Evolutionary conservation across 345 rosid species (phyloP), one percentile per base, ranked within the genome.

Genomic region (Chamaenerion angustifolium): DNA sequence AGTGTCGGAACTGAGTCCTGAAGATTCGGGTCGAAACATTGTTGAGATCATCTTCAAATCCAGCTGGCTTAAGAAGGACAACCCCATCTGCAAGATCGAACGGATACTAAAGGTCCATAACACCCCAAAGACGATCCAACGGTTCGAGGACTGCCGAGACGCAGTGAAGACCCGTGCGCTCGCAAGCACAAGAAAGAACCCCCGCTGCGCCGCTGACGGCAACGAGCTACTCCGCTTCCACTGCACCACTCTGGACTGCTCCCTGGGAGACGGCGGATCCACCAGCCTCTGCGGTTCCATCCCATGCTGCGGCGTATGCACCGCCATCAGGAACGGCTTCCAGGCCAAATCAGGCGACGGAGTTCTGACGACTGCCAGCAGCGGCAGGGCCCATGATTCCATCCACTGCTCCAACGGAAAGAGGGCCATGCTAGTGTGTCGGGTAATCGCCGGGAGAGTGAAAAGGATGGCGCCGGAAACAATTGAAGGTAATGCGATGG

Each of bases 11-110:
- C 66, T 84, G 57, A 74, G 80, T 42, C 68, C 78, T 1, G 83
- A 76, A 51, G 94, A 84, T 54, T 76, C 88, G 44, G 81, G 94
- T 83, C 80, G 81, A 81, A 78, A 81, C 80, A 81, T 84, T 57
- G 88, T 80, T 65, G 94, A 84, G 63, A 84, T 84, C 72, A 84
- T 83, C 59, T 84, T 84, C 78, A 83, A 84, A 43, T 84, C 94
- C 52, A 84, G 94, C 72, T 80, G 94, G 94, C 61, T 84, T 43
- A 84, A 78, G 75, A 80, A 80, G 58, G 69, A 80, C 52, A 46
- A 70, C 12, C 80, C 94, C 12, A 55, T 79, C 57, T 81, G 83
- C 72, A 63, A 72, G 57, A 84, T 84, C 11, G 83, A 78, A 40
- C 62, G 94, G 46, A 78, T 80, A 64, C 88, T 84, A 52, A 84